These are phyloP conservation scores for Manihot esculenta DNA, from an alignment of 441 rosid species.

Conservation along the genomic window DNA sequence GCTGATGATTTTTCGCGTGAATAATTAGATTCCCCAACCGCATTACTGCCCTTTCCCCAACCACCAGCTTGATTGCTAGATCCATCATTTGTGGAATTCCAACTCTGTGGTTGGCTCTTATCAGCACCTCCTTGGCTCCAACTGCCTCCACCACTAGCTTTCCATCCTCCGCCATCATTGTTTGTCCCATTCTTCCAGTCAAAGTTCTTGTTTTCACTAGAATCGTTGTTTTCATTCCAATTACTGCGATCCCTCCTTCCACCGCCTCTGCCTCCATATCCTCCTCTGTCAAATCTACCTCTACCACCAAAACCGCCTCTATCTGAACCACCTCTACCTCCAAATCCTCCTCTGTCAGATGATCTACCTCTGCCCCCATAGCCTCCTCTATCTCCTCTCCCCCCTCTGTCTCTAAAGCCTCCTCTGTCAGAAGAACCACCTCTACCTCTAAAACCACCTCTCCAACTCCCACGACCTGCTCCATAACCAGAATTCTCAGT, in stretches of 20 bases:
- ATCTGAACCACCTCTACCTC: conserved; percentile 31
- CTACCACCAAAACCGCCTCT: conserved; percentile 33
- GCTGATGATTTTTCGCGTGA: conserved; percentile 30
- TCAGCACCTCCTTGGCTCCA: conserved; percentile 25
- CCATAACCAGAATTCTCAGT: conserved; percentile 28
- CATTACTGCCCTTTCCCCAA: conserved; percentile 23
- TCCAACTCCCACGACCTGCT: conserved; percentile 44
- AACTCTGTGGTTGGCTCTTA: conserved; percentile 21
- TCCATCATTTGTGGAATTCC: conserved; percentile 31
- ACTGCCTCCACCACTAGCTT: conserved; percentile 24
- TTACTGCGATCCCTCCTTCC: conserved; percentile 40
- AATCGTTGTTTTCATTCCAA: conserved; percentile 33
- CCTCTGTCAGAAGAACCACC: conserved; percentile 35
- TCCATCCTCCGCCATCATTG: conserved; percentile 30
- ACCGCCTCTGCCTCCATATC: conserved; percentile 32
- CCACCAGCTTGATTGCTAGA: conserved; percentile 21
- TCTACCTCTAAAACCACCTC: conserved; percentile 52
- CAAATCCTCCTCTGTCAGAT: conserved; percentile 31
- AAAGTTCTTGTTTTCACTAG: conserved; percentile 32
- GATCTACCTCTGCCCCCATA: conserved; percentile 40
- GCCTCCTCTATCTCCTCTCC: conserved; percentile 38
- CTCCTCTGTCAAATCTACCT: conserved; percentile 30
- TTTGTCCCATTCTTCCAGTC: conserved; percentile 42
- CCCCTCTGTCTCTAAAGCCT: conserved; percentile 32
- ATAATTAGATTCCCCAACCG: conserved; percentile 20